Base-by-base conservation (phyloP, 179 eudicot species). In the Gypsophila paniculata region DNA sequence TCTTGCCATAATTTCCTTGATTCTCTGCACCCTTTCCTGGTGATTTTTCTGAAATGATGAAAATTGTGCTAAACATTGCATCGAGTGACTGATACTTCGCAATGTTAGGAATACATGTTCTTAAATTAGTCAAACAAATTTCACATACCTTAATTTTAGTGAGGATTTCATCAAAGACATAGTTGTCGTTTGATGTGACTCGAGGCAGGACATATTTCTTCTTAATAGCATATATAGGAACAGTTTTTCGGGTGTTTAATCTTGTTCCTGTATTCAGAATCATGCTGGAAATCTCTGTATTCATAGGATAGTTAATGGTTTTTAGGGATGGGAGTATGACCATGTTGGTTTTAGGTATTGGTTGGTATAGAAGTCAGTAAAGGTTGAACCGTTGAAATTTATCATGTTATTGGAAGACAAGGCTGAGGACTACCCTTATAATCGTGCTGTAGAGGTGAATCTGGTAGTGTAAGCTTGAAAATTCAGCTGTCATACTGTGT, bases 1-100 rank as follows among this genome's bases (percentile, higher is more conserved):
- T 39, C 51, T 19, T 64, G 25, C 39, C 44, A 34, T 44, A 7
- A 25, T 42, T 66, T 48, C 38, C 70, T 48, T 48, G n/a, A 66
- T 48, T 25, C 23, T 46, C 57, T 66, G 36, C 57, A 66, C 70
- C 38, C n/a, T 8, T 44, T 66, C 55, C 57, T 66, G 34, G 13
- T 66, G 1, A 22, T 66, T 25, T 36, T 66, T 18, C 70, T 46
- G 38, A 48, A 39, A 64, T 39, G 17, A 39, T 19, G 0, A 64
- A 19, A 29, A 29, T 4, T 4, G 34, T 29, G 34, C n/a, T n/a
- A n/a, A n/a, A n/a, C n/a, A 29, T 29, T 29, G 34, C 4, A 29
- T 29, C 34, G n/a, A n/a, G n/a, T n/a, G n/a, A n/a, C n/a, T n/a
- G n/a, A n/a, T n/a, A n/a, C n/a, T n/a, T n/a, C n/a, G n/a, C n/a